Base-by-base conservation (phyloP, 2,329 filamentous ascomycete species). In the Zopfia rhizophila region DNA sequence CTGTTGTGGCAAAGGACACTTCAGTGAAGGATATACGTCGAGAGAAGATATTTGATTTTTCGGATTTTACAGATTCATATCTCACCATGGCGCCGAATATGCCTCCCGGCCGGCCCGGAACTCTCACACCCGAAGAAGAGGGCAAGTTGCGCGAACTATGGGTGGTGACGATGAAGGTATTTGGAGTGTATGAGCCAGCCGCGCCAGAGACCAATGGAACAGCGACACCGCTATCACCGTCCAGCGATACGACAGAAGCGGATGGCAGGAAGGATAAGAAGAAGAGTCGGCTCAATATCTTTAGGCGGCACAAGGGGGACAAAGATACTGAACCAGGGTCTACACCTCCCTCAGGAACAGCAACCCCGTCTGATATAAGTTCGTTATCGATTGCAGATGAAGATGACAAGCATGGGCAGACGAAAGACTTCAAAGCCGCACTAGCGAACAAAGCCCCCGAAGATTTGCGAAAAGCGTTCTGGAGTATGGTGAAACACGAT, bases 401-500 rank as follows among this genome's bases (percentile, higher is more conserved):
- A 6, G 89, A 97, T 45, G 94, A 99, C 76, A 99, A 97, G 76
- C 93, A 95, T 69, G 92, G 91, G 33, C 89, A 94, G 72, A 89
- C 83, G 25, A 94, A 93, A 73, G 86, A 91, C 37, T 97, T 91
- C 73, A 84, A 90, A 58, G 85, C 93, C 28, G 90, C 91, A 0
- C 74, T 99, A 7, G 86, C 88, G 36, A 90, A 82, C 48, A 82
- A 88, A 63, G 82, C 85, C 1, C 90, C 93, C 0, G 90, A 95
- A 62, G 81, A 88, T 30, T 84, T 99, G 55, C 85, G 91, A 39
- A 78, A 81, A 12, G 87, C 91, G 0, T 89, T 97, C 66, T 97
- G 94, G 94, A 82, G 78, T 57, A 96, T 97, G 91, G 84, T 93
- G 47, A 99, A 97, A 77, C 88, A 94, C 63, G 94, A 99, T 66